Percentiles rank a stretch among this genome's conserved stretches.
phyloP scores from a whole-genome alignment of 345 rosid species.

The Populus ilicifolia region DNA sequence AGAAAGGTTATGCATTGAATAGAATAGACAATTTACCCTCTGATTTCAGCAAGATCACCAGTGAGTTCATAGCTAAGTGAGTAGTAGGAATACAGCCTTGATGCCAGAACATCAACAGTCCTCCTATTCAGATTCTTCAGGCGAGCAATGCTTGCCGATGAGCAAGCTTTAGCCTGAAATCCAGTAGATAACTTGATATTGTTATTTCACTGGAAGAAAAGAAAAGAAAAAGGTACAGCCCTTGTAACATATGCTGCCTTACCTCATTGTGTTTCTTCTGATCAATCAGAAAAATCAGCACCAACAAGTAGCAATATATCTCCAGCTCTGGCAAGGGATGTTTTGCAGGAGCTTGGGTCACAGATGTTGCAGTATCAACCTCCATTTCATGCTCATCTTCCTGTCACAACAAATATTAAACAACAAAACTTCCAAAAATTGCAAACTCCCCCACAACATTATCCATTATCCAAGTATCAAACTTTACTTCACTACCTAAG shows the following conservation, averaged over 20 bases:
- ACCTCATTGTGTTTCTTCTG: constrained; percentile 75
- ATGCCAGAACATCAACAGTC: constrained; percentile 77
- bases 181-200: not conserved
- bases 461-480: not conserved
- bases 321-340: constrained; percentile 70
- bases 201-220: not conserved
- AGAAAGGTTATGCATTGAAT: not conserved
- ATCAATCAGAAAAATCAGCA: constrained; percentile 71
- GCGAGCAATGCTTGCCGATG: constrained; percentile 66
- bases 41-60: constrained; percentile 77
- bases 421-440: not conserved
- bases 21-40: constrained; percentile 46
- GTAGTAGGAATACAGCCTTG: constrained; percentile 71
- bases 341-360: constrained; percentile 45
- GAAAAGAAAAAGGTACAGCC: not conserved
- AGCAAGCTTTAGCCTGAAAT: constrained; percentile 82
- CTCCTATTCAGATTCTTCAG: constrained; percentile 66
- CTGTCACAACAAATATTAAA: constrained; percentile 25
- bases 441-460: not conserved
- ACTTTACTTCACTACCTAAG: not conserved
- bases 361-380: constrained; percentile 71
- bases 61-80: constrained; percentile 75
- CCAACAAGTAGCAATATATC: constrained; percentile 64
- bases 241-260: not conserved
- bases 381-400: constrained; percentile 82